phyloP scores from a whole-genome alignment of 2,329 filamentous ascomycete species.

The Ascochyta clinopodiicola region DNA sequence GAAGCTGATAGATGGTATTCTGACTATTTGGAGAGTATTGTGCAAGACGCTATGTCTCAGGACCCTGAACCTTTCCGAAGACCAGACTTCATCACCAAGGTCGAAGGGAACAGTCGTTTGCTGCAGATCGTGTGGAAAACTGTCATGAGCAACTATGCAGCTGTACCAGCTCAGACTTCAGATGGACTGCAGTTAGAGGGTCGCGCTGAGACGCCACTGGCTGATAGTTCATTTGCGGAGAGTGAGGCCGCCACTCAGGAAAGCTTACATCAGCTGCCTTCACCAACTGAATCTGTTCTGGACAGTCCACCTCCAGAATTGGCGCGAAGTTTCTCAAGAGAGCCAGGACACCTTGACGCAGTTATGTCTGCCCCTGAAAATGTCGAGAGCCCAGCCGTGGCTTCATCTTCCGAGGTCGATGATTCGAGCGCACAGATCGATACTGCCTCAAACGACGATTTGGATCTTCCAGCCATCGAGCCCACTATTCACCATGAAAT shows the following conservation, averaged over 20 bases:
- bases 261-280: conserved; percentile 3
- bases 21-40: conserved; percentile 31
- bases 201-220: conserved; percentile 1
- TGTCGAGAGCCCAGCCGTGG: background rate
- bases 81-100: conserved; percentile 32
- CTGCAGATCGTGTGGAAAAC: conserved; percentile 38
- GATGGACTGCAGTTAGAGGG: too few species aligned
- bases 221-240: conserved; percentile 8
- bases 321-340: too few species aligned
- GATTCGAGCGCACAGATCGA: background rate
- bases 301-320: background rate
- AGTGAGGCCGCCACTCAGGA: conserved; percentile 7
- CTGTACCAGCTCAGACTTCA: background rate
- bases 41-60: conserved; percentile 22
- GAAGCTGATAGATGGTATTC: conserved; percentile 34
- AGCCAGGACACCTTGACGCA: background rate
- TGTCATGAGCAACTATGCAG: conserved; percentile 31
- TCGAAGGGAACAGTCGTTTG: conserved; percentile 36
- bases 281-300: conserved; percentile 5
- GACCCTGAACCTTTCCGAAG: conserved; percentile 33
- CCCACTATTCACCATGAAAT: background rate
- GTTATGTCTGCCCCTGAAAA: background rate
- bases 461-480: conserved; percentile 8
- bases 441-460: background rate
- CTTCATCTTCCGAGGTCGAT: background rate